A percentile compares a stretch with the other conserved stretches of the same genome.
Conservation (phyloP, 495 filamentous ascomycete species). For the Beverwykella pulmonaria region DNA sequence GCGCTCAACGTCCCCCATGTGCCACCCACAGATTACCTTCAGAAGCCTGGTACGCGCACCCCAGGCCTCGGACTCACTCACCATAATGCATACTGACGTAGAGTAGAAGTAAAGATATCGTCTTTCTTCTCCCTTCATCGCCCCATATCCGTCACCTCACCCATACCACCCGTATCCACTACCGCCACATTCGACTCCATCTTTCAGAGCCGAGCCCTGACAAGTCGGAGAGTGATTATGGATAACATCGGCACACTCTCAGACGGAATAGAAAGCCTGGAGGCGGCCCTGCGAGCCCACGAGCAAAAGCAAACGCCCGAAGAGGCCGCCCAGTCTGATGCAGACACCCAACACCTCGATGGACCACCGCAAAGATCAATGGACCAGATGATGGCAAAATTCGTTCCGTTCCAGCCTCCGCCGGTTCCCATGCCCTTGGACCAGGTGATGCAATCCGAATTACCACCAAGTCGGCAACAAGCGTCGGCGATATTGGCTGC, state of each 20-base stretch:
- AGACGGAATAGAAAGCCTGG: constrained; percentile 66
- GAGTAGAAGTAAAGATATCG: constrained; percentile 77
- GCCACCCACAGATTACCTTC: constrained; percentile 77
- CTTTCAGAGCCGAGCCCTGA: constrained; percentile 64
- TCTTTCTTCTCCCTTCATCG: constrained; percentile 96
- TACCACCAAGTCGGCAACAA: neutral
- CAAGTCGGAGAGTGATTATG: constrained; percentile 48
- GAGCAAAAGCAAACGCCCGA: constrained; percentile 46
- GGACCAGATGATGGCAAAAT: constrained; percentile 27
- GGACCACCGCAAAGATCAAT: constrained; percentile 23
- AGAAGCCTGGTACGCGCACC: constrained; percentile 63
- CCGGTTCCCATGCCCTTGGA: constrained; percentile 27
- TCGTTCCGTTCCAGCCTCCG: constrained; percentile 31
- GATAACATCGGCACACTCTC: constrained; percentile 82
- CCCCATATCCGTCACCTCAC: constrained; percentile 83
- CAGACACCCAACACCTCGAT: constrained; percentile 31
- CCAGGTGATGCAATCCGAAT: constrained; percentile 1
- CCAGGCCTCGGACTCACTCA: neutral
- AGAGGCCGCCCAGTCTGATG: constrained; percentile 40
- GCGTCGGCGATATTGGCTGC: constrained; percentile 4
- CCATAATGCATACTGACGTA: constrained; percentile 19
- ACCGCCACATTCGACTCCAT: constrained; percentile 77
- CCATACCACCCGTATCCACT: constrained; percentile 71
- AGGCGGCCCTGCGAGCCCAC: constrained; percentile 42
- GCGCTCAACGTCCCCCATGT: constrained; percentile 74